Evolutionary conservation across 768 basidiomycete species (phyloP).

Genomic region (Trametes cingulata): DNA sequence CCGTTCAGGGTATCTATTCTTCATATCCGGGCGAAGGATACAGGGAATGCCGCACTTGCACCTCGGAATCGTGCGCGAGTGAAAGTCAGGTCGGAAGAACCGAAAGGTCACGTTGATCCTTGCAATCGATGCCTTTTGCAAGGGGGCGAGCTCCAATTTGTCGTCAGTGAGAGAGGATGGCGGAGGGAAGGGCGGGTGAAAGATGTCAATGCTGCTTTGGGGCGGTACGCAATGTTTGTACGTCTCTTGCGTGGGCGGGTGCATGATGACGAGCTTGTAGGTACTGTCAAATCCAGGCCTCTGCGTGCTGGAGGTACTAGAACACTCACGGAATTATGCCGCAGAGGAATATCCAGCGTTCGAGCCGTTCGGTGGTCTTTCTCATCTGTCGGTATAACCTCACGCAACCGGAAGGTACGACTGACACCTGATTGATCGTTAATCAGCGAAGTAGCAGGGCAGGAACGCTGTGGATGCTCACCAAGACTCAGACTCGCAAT

Average conservation of each 20-base stretch:
- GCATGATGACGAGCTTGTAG: constrained; percentile 78
- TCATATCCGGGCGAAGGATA: constrained; percentile 78
- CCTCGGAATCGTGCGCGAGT: constrained; percentile 60
- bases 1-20: constrained; percentile 50
- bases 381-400: constrained; percentile 71
- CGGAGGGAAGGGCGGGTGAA: constrained; percentile 49
- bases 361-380: constrained; percentile 54
- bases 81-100: constrained; percentile 83
- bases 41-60: constrained; percentile 76
- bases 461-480: constrained; percentile 28
- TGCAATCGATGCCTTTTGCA: constrained; percentile 53
- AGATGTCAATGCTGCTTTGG: constrained; percentile 67
- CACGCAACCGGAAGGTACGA: constrained; percentile 71
- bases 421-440: constrained; percentile 51
- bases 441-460: neutral
- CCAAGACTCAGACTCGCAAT: constrained; percentile 85
- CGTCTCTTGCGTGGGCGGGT: constrained; percentile 77
- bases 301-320: no score
- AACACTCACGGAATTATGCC: constrained; percentile 71
- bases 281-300: neutral
- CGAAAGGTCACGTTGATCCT: constrained; percentile 87
- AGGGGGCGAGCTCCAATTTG: neutral
- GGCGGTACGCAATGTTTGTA: constrained; percentile 83
- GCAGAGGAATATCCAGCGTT: constrained; percentile 75
- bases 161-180: constrained; percentile 13